Conservation (phyloP, 768 basidiomycete genomes). For the Lentinula raphanica region DNA sequence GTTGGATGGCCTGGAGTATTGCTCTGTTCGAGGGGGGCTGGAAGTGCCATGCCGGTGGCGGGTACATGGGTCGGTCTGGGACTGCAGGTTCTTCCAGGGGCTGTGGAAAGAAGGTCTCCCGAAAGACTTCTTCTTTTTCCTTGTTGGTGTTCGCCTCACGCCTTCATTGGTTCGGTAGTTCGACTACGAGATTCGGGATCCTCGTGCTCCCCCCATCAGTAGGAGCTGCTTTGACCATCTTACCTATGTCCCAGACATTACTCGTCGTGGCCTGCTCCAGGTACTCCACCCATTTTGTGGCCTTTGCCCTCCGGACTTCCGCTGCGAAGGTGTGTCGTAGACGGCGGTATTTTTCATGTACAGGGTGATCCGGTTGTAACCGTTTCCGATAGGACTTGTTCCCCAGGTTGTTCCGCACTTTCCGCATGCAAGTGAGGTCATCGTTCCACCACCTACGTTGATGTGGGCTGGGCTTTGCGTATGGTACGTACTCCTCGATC, state of each 20-base stretch:
- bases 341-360: neutral
- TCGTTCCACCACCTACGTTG: conserved; percentile 13
- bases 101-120: too few species aligned
- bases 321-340: conserved; percentile 3
- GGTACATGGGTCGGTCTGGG: conserved; percentile 9
- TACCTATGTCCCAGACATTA: conserved; percentile 16
- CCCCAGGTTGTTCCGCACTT: neutral
- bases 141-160: too few species aligned
- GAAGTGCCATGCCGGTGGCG: neutral
- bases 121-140: too few species aligned
- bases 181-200: neutral
- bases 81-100: too few species aligned
- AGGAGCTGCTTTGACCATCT: neutral
- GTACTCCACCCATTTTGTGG: conserved; percentile 18
- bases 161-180: too few species aligned
- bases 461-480: neutral
- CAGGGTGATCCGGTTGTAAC: neutral
- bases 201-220: neutral
- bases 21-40: conserved; percentile 10
- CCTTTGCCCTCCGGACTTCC: conserved; percentile 15
- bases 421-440: neutral
- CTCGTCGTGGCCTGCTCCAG: conserved; percentile 11
- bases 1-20: conserved; percentile 10
- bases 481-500: neutral
- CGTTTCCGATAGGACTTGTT: neutral